Evolutionary conservation across 148 eudicot species (phyloP).

Genomic region (Vaccinium corymbosum): DNA sequence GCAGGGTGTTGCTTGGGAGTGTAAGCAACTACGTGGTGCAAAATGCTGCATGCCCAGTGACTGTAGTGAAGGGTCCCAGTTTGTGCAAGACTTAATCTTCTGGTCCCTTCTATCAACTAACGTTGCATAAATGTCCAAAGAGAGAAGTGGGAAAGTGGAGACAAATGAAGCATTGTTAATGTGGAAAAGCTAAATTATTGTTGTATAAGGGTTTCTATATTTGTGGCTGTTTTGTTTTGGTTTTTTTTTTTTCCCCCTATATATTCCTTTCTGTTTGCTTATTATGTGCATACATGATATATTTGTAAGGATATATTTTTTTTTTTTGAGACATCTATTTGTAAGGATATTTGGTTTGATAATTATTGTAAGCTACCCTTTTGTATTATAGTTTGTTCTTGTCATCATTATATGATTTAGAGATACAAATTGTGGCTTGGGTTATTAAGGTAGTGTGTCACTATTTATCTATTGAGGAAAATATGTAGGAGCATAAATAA

Average conservation of each 20-base stretch:
- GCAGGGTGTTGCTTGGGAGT: slow-evolving; percentile 57
- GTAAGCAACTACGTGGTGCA: slow-evolving; percentile 60
- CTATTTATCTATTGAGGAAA: too few species aligned
- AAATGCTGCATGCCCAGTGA: slow-evolving; percentile 52
- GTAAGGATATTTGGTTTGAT: background rate
- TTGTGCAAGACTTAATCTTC: slow-evolving; percentile 16
- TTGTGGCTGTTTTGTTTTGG: background rate
- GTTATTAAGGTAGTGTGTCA: background rate
- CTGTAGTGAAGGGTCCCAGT: slow-evolving; percentile 37
- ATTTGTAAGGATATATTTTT: too few species aligned
- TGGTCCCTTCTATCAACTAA: background rate
- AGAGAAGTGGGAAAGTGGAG: background rate
- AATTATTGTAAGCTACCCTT: background rate
- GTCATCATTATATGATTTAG: background rate
- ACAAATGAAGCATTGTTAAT: background rate
- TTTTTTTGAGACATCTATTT: background rate
- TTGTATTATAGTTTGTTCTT: background rate
- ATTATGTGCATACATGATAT: background rate
- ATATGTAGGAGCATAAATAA: too few species aligned
- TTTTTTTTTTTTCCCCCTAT: background rate
- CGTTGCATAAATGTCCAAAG: background rate
- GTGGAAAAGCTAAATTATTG: background rate
- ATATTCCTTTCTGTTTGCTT: background rate
- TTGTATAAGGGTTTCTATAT: background rate
- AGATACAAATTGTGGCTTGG: background rate